Base-by-base conservation (phyloP, 192 early-diverging fungal genomes). In the Phlyctochytrium arcticum region DNA sequence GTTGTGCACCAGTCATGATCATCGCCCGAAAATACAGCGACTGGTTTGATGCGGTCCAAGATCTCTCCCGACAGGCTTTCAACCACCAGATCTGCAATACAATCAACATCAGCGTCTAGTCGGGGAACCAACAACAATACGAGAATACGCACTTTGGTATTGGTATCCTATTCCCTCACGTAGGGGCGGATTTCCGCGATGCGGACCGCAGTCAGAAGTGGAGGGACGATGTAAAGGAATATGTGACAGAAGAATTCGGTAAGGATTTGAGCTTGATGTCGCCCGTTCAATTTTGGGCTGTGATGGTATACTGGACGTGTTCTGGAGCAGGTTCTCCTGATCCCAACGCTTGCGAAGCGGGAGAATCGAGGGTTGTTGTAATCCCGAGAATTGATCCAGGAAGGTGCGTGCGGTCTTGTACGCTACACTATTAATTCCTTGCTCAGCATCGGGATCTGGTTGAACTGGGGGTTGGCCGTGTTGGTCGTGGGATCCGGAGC, bases 1-100 rank as follows among this genome's bases (percentile, higher is more conserved):
- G n/a, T 4, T 47, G 78, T 80, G 69, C 95, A 98, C 58, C 88
- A 89, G 62, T 98, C 95, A 56, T 98, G 95, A 67, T 98, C 93
- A 62, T 98, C 93, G 19, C 93, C 95, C 62, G 88, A 91, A 47
- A 96, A 89, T 3, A 95, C 77, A 1, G 88, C 73, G 0, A 68
- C 62, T 0, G 95, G 93, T 36, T 82, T 64, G 21, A 92, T 74
- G 0, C 44, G 65, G 0, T 75, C 55, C 12, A 96, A 61, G 21
- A 98, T 80, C 17, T 75, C 29, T 6, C 67, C 51, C 0, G 90
- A 80, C 0, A 90, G 72, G 10, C 74, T 58, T 19, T 77, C 58
- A 8, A 68, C 71, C 6, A 98, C 73, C 67, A 95, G 78, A 66
- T 95, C 80, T 82, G 42, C 47, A 27, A 3, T 19, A 48, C 21